phyloP scores from a whole-genome alignment of 805 yeast genomes.

The Pichia occidentalis region DNA sequence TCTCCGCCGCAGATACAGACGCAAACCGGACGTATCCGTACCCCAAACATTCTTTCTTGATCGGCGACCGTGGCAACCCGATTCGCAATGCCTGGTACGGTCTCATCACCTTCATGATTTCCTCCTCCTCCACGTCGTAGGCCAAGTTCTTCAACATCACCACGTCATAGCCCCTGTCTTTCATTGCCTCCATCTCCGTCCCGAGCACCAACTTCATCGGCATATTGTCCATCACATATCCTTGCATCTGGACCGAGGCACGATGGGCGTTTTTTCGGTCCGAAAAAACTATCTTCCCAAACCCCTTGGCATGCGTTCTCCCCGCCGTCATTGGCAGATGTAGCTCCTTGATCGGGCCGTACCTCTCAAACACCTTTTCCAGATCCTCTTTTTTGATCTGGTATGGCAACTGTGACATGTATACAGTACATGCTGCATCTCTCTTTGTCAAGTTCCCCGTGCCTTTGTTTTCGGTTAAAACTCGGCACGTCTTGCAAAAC shows the following conservation, averaged over 20 bases:
- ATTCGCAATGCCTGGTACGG: conserved; percentile 26
- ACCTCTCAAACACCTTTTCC: conserved; percentile 21
- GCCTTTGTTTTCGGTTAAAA: no score
- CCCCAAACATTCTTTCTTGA: conserved; percentile 33
- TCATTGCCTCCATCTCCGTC: conserved; percentile 12
- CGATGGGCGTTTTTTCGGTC: conserved; percentile 18
- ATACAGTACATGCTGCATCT: conserved; percentile 8
- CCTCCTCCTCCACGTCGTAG: conserved; percentile 21
- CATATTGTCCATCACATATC: conserved; percentile 24
- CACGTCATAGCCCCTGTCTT: conserved; percentile 18
- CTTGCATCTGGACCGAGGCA: conserved; percentile 28
- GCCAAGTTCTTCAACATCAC: conserved; percentile 25
- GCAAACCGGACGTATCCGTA: conserved; percentile 61
- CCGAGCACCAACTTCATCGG: conserved; percentile 22
- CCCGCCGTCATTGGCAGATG: conserved; percentile 14
- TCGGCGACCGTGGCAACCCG: conserved; percentile 25
- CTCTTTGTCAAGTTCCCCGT: no score
- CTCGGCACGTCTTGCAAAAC: no score
- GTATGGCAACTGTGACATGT: conserved; percentile 16
- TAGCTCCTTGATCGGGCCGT: conserved; percentile 20
- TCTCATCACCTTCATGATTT: conserved; percentile 22
- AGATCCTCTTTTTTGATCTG: conserved; percentile 21
- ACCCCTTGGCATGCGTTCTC: conserved; percentile 20
- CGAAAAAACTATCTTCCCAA: conserved; percentile 23
- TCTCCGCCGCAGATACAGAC: conserved; percentile 33